Evolutionary conservation across 2,329 filamentous ascomycete genomes (phyloP).

Genomic region (Mycosphaerella arachidis): DNA sequence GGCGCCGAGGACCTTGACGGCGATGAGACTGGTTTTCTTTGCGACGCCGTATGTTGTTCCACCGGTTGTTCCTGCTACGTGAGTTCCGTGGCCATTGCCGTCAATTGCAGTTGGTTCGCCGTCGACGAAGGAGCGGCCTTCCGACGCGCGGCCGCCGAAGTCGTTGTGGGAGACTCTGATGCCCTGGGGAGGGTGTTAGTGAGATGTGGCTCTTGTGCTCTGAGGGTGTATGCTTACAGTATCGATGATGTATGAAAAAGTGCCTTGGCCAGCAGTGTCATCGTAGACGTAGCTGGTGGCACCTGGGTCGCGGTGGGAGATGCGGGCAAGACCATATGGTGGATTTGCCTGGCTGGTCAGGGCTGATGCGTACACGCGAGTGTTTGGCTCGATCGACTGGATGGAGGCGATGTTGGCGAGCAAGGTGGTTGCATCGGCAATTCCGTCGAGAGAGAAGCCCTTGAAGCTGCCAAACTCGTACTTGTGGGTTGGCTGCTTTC

Average conservation of each 20-base stretch:
- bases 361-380: slow-evolving; percentile 33
- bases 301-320: slow-evolving; percentile 31
- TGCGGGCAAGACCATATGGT: slow-evolving; percentile 41
- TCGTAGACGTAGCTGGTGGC: slow-evolving; percentile 23
- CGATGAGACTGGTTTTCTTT: slow-evolving; percentile 43
- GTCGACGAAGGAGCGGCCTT: slow-evolving; percentile 22
- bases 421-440: slow-evolving; percentile 28
- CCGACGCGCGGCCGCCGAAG: slow-evolving; percentile 28
- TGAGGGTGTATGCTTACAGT: slow-evolving; percentile 13
- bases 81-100: slow-evolving; percentile 60
- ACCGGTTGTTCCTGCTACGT: slow-evolving; percentile 60
- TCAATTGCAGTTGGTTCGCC: slow-evolving; percentile 30
- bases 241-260: slow-evolving; percentile 25
- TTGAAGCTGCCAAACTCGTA: slow-evolving; percentile 38
- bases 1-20: slow-evolving; percentile 48
- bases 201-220: not conserved
- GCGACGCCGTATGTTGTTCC: slow-evolving; percentile 58
- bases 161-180: slow-evolving; percentile 22
- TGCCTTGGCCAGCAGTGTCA: slow-evolving; percentile 32
- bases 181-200: slow-evolving; percentile 3
- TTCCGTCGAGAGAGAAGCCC: slow-evolving; percentile 37
- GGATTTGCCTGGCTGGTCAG: slow-evolving; percentile 37
- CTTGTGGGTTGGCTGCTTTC: slow-evolving; percentile 26
- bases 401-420: slow-evolving; percentile 31
- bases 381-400: slow-evolving; percentile 38